Evolutionary conservation across 169 alveolate genomes (phyloP).

Genomic region (Amoebophrya sp.): DNA sequence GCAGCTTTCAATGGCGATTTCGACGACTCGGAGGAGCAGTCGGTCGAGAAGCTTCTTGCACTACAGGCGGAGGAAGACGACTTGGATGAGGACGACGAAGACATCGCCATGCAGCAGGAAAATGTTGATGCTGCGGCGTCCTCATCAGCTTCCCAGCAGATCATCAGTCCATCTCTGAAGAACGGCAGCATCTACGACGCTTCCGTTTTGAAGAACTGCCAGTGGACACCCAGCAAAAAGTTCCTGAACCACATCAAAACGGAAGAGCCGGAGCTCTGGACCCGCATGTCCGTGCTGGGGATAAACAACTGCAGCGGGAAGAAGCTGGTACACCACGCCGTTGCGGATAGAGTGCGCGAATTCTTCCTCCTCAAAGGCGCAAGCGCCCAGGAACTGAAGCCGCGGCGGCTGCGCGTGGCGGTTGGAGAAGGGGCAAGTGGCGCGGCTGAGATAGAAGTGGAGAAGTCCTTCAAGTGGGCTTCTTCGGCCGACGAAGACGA

Average conservation of each 20-base stretch:
- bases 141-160: background rate
- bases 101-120: background rate
- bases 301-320: background rate
- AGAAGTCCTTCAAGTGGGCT: background rate
- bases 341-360: background rate
- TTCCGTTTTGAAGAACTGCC: background rate
- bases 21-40: background rate
- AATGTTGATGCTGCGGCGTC: background rate
- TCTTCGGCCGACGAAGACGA: background rate
- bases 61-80: background rate
- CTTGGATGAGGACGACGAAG: background rate
- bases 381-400: background rate
- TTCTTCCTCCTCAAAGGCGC: background rate
- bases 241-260: background rate
- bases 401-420: background rate
- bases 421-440: background rate
- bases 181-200: background rate
- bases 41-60: background rate
- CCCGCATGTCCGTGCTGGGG: background rate
- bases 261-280: background rate
- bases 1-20: background rate
- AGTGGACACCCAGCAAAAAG: background rate
- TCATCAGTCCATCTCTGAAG: background rate
- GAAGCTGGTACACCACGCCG: background rate
- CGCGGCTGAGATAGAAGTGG: background rate